Percentiles rank a stretch among this genome's conserved stretches.
These are phyloP conservation scores for Sphaerulina musiva DNA, from an alignment of 2,329 filamentous ascomycete genomes.

Conservation along the genomic window DNA sequence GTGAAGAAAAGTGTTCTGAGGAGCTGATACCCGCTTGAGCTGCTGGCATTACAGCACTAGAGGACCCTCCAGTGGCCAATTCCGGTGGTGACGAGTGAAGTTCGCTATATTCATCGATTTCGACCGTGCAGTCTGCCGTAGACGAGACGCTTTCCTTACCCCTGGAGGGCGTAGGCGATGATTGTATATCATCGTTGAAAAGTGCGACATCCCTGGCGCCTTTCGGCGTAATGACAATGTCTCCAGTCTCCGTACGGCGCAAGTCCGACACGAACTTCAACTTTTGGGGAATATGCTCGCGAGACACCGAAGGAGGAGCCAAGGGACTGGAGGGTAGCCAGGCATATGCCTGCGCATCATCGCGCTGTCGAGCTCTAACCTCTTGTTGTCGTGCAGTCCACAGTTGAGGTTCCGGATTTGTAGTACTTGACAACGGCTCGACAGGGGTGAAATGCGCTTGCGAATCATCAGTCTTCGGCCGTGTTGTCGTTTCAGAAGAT, in stretches of 20 bases:
- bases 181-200: conserved; percentile 45
- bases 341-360: conserved; percentile 60
- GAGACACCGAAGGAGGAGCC: conserved; percentile 23
- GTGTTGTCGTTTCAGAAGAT: conserved; percentile 22
- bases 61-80: background rate
- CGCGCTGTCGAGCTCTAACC: conserved; percentile 63
- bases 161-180: conserved; percentile 47
- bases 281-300: conserved; percentile 19
- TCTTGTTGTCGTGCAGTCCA: conserved; percentile 76
- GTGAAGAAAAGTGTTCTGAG: background rate
- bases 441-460: conserved; percentile 72
- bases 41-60: background rate
- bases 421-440: conserved; percentile 48
- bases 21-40: background rate
- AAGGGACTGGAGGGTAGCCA: conserved; percentile 55
- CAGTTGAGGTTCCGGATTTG: conserved; percentile 58
- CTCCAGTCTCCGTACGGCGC: conserved; percentile 18
- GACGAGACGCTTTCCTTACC: background rate
- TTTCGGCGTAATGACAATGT: conserved; percentile 39
- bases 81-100: conserved; percentile 29
- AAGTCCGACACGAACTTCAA: conserved; percentile 25
- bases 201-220: conserved; percentile 33
- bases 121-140: background rate
- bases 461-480: conserved; percentile 70
- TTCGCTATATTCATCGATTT: conserved; percentile 11